Base-by-base conservation (phyloP, 345 rosid species). In the Turritis glabra region DNA sequence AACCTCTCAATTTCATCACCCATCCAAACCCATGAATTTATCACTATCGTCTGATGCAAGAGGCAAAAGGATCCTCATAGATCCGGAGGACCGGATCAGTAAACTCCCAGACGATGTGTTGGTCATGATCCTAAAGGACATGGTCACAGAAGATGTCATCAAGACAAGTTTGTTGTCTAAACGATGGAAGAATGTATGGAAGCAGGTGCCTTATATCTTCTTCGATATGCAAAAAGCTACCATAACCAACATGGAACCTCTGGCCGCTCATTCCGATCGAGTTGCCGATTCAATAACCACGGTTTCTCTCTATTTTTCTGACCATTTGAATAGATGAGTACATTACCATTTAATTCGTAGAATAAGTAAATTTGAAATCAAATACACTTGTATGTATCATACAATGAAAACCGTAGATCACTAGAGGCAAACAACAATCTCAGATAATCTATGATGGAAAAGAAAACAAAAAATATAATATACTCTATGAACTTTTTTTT, bases 171-270 rank as follows among this genome's bases (percentile, higher is more conserved):
- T 59, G n/a, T 7, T 71, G 33, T 71, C 67, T 3, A 46, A 33
- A 23, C 46, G 47, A 25, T 67, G 72, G 72, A 4, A 21, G 5
- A 7, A 13, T 37, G 72, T 67, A 22, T 67, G 72, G 72, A 67
- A 67, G 9, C 7, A 52, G 10, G 3, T 67, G 3, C 35, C 50
- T 3, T 23, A 15, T 10, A 50, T 67, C 21, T 2, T 0, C n/a
- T 52, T 67, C 3, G 26, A 67, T 52, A 51, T 51, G 61, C n/a
- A 4, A 23, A 10, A 37, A 40, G 7, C 17, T 14, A 14, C 18
- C 15, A 3, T 19, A 14, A 38, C 44, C 27, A 12, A 19, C 14
- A 8, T 19, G 41, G 18, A 7, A 7, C 15, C 12, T 47, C 29
- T 7, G 5, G 19, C 8, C 23, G 37, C 3, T 26, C 37, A 9